Percentiles rank a stretch among this genome's conserved stretches.
phyloP scores from a whole-genome alignment of 768 basidiomycete species.

The Suillus variegatus region DNA sequence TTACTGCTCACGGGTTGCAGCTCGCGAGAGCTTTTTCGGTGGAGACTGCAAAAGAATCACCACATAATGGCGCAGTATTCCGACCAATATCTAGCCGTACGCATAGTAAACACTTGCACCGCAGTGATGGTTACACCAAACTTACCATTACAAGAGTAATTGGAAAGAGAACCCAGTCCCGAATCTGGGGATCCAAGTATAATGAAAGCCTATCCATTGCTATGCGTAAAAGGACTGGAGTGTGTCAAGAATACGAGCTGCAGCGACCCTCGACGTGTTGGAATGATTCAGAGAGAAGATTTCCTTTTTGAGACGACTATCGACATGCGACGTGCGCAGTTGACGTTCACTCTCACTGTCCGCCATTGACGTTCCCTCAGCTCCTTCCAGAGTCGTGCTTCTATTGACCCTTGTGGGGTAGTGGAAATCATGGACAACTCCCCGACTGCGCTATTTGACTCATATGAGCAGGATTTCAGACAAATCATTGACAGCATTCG shows the following conservation, averaged over 20 bases:
- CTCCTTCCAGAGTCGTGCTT: neutral
- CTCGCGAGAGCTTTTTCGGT: constrained; percentile 78
- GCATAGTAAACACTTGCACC: constrained; percentile 9
- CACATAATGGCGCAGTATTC: constrained; percentile 91
- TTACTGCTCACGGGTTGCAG: constrained; percentile 91
- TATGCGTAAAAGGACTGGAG: neutral
- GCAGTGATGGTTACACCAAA: constrained; percentile 14
- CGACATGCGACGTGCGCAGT: constrained; percentile 17
- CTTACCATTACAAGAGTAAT: constrained; percentile 96
- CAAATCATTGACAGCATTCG: constrained; percentile 76
- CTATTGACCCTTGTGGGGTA: constrained; percentile 5
- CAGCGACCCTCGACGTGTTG: constrained; percentile 11
- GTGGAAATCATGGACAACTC: constrained; percentile 68
- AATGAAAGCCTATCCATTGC: constrained; percentile 43
- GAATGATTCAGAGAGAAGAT: constrained; percentile 7
- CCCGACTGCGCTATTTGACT: constrained; percentile 84
- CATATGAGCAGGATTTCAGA: constrained; percentile 91
- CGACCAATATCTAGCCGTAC: constrained; percentile 76
- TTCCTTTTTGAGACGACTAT: constrained; percentile 27
- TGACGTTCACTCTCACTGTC: constrained; percentile 24
- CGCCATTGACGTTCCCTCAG: constrained; percentile 4
- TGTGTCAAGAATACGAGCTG: neutral
- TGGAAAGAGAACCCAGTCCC: constrained; percentile 93
- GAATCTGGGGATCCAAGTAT: constrained; percentile 93
- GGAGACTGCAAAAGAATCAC: constrained; percentile 79